Evolutionary conservation across 2,329 filamentous ascomycete genomes (phyloP), one percentile per base, ranked within the genome.

Genomic region (Orbilia javanica): DNA sequence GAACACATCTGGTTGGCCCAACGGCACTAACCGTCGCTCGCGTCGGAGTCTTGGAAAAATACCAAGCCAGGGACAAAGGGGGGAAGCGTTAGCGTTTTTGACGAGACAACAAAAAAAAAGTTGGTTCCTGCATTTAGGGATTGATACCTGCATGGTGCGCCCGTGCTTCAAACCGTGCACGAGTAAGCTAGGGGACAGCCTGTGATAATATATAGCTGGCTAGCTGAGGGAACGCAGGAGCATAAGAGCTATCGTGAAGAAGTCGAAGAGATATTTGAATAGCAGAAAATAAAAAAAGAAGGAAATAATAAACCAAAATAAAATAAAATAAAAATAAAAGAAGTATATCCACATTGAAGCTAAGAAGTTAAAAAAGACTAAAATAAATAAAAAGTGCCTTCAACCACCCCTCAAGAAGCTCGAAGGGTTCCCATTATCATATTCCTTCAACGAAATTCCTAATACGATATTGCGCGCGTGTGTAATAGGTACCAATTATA

Each of bases 361-460:
- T n/a, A n/a, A n/a, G n/a, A 10, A 36, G 13, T 36, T 36, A 36
- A 36, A 36, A 11, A 10, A 7, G 13, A 36, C n/a, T 11, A 15
- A 2, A 39, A 15, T 13, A 15, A 39, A 13, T 10, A 11, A 6
- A 36, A 39, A 13, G 11, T 39, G 11, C 8, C 11, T 39, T n/a
- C n/a, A 13, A 39, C 36, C 36, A 39, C 1, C 36, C 13, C 36
- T 15, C 1, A 15, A 42, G 44, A 31, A 39, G n/a, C n/a, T n/a
- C n/a, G n/a, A n/a, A n/a, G n/a, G n/a, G n/a, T n/a, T 15, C 34
- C 39, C 20, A 50, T 50, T 50, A 22, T n/a, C 31, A 64, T 64
- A 34, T 64, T 55, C 69, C 62, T 60, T 50, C 60, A 6, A 73
- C 29, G 10, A 42, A 29, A 60, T 42, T 20, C 34, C 20, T 20